These are phyloP conservation scores for Dryadomyces quercivorus DNA, from an alignment of 2,329 filamentous ascomycete species.

Conservation along the genomic window DNA sequence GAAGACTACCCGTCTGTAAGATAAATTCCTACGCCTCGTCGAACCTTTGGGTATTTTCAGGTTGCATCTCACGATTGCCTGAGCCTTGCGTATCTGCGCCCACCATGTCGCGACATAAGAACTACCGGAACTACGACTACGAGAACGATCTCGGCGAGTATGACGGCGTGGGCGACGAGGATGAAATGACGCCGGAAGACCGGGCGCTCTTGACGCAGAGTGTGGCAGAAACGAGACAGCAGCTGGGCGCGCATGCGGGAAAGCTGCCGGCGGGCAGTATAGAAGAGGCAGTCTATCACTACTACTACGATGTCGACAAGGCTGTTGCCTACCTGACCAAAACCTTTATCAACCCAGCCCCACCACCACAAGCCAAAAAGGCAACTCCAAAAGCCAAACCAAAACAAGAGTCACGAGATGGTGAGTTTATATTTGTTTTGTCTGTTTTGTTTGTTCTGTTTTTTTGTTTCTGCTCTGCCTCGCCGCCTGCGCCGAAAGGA, in stretches of 20 bases:
- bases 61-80: background rate
- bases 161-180: constrained; percentile 32
- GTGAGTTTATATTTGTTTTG: constrained; percentile 10
- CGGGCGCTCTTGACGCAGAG: constrained; percentile 45
- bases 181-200: constrained; percentile 35
- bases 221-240: constrained; percentile 52
- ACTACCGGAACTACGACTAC: constrained; percentile 36
- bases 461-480: background rate
- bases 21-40: too few relatives aligned
- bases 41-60: background rate
- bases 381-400: constrained; percentile 8
- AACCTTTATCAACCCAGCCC: constrained; percentile 37
- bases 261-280: constrained; percentile 56
- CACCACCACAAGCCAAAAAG: constrained; percentile 23
- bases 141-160: constrained; percentile 39
- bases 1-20: too few relatives aligned
- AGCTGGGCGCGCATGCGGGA: constrained; percentile 46
- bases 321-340: constrained; percentile 68
- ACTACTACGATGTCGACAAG: constrained; percentile 88
- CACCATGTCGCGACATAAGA: constrained; percentile 33
- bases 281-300: constrained; percentile 86
- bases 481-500: background rate
- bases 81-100: background rate
- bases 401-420: constrained; percentile 8
- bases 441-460: background rate